A percentile compares a stretch with the other conserved stretches of the same genome.
Conservation (phyloP, 2,329 filamentous ascomycete species). For the Didymella keratinophila region DNA sequence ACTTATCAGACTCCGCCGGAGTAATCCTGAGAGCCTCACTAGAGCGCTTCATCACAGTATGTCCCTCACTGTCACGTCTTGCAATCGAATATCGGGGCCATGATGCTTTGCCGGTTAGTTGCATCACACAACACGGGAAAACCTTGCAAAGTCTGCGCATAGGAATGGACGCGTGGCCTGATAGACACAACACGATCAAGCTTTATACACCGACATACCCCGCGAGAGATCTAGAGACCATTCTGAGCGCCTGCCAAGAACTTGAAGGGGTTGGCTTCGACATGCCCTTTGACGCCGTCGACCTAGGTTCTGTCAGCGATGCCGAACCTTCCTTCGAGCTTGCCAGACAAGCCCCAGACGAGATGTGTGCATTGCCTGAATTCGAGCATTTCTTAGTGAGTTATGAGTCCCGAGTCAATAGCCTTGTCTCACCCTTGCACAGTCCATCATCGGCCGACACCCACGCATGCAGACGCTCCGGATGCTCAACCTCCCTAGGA, state of each 20-base stretch:
- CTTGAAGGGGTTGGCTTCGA: background rate
- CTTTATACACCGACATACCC: background rate
- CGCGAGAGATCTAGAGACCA: background rate
- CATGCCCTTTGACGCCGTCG: background rate
- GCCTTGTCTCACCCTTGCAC: background rate
- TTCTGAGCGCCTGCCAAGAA: background rate
- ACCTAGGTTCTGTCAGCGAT: background rate
- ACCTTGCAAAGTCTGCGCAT: background rate
- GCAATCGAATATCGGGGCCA: background rate
- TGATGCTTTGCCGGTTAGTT: background rate
- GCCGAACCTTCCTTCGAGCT: background rate
- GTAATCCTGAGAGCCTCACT: background rate
- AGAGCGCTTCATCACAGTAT: background rate
- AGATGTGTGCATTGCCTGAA: background rate
- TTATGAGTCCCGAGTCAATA: background rate
- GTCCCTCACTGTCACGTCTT: background rate
- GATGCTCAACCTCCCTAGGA: background rate
- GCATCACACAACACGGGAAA: background rate
- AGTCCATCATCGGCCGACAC: conserved; percentile 1
- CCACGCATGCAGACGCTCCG: background rate
- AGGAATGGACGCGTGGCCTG: background rate
- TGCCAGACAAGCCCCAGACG: background rate
- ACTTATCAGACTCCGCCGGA: background rate
- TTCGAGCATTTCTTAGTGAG: background rate
- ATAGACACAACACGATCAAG: background rate